Evolutionary conservation across 2,329 filamentous ascomycete genomes (phyloP), one percentile per base, ranked within the genome.

Genomic region (Grosmannia clavigera): DNA sequence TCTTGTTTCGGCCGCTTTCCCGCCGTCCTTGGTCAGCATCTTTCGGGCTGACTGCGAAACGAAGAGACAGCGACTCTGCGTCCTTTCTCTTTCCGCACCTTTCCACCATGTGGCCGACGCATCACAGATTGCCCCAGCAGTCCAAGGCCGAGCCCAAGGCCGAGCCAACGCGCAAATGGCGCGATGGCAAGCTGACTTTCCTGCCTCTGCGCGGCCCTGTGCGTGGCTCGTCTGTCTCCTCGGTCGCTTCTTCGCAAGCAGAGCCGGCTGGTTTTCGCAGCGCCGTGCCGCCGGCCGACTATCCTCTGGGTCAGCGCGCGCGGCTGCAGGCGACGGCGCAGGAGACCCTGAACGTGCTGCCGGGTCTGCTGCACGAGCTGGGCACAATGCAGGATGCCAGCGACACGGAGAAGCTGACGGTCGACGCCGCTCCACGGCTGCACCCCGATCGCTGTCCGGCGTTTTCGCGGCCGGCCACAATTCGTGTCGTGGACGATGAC

Each of bases 401-500:
- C 66, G 63, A 68, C 64, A 70, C 78, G 58, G 68, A 74, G 68
- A 63, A 68, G 65, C 61, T 76, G 59, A 69, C 70, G 38, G 68
- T 71, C 22, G 10, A 50, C 33, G 16, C 5, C 29, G 27, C 51
- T 12, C 31, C 33, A 3, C 40, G 33, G 4, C 74, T 84, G 16
- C 68, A 73, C 27, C 61, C 69, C 1, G 63, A 66, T 2, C 70
- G 73, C 48, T 81, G 78, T 62, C 80, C 81, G 1, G 66, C 65
- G 3, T 70, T 73, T 50, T 3, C 14, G 43, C 65, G 53, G 12
- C 71, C 66, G 55, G 61, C 68, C 2, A 59, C 61, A n/a, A 67
- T 86, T 64, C 72, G 70, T 29, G 77, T 86, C 48, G 66, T 83
- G 60, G 77, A 83, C 65, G 74, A 75, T 22, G 83, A 87, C 65